phyloP scores from a whole-genome alignment of 805 yeast genomes.

The Starmerella apicola region DNA sequence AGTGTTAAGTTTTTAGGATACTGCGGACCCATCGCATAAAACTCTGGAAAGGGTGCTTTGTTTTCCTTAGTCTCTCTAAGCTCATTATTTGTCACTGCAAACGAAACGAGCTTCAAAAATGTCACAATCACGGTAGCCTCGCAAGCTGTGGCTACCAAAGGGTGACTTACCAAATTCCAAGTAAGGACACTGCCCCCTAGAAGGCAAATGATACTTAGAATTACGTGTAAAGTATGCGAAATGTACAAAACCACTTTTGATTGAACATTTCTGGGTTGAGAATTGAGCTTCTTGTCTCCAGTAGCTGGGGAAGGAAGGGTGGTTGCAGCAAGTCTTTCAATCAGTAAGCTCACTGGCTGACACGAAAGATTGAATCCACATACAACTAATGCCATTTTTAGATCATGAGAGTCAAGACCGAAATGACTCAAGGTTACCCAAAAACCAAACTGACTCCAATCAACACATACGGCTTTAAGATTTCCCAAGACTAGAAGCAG shows the following conservation, averaged over 20 bases:
- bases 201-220: slow-evolving; percentile 21
- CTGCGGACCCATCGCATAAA: slow-evolving; percentile 25
- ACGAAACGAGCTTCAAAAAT: slow-evolving; percentile 33
- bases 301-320: not conserved
- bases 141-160: slow-evolving; percentile 34
- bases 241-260: slow-evolving; percentile 14
- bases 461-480: slow-evolving; percentile 30
- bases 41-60: slow-evolving; percentile 3
- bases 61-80: slow-evolving; percentile 27
- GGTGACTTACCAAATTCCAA: slow-evolving; percentile 29
- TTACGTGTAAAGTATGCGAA: slow-evolving; percentile 26
- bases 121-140: slow-evolving; percentile 33
- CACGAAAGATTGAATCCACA: slow-evolving; percentile 26
- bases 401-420: slow-evolving; percentile 27
- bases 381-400: slow-evolving; percentile 22
- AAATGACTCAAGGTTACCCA: slow-evolving; percentile 23
- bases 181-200: slow-evolving; percentile 13
- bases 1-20: slow-evolving; percentile 34
- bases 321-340: slow-evolving; percentile 27
- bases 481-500: slow-evolving; percentile 31
- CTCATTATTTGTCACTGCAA: slow-evolving; percentile 35
- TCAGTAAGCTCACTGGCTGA: slow-evolving; percentile 28
- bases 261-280: slow-evolving; percentile 1
- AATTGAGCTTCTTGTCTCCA: not conserved
- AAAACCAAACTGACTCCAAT: slow-evolving; percentile 30